Conservation (phyloP, 441 rosid genomes). For the Hura crepitans region DNA sequence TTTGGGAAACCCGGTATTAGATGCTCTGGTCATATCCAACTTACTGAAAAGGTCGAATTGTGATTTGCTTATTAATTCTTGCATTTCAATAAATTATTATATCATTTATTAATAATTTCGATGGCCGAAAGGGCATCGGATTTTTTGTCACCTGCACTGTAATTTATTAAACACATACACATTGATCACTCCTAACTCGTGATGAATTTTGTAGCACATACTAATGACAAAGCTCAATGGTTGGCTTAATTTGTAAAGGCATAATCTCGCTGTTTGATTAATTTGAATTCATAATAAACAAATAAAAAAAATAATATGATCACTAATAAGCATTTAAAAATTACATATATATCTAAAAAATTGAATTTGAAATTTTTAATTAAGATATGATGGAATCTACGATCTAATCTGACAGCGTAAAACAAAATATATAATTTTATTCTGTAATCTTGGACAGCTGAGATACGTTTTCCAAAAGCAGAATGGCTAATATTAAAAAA, state of each 20-base stretch:
- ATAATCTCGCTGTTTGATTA: too few species aligned
- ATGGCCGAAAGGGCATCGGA: neutral
- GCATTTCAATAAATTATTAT: neutral
- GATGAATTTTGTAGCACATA: conserved; percentile 12
- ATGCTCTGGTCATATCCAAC: conserved; percentile 25
- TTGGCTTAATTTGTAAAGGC: too few species aligned
- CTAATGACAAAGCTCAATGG: neutral
- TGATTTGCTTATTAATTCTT: neutral
- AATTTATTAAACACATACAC: neutral
- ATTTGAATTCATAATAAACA: too few species aligned
- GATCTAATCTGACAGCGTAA: too few species aligned
- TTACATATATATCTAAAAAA: too few species aligned
- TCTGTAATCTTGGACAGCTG: conserved; percentile 2
- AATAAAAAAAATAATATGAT: too few species aligned
- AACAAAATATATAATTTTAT: conserved; percentile 21
- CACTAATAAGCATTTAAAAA: too few species aligned
- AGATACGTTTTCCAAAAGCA: neutral
- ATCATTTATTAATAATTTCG: neutral
- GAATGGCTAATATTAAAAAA: neutral
- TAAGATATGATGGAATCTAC: too few species aligned
- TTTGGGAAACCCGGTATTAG: conserved; percentile 21
- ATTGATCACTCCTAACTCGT: conserved; percentile 4
- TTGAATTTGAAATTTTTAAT: too few species aligned
- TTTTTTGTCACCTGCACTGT: neutral
- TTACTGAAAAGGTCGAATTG: neutral